A percentile compares a stretch with the other conserved stretches of the same genome.
Evolutionary conservation across 1,139 yeast species (phyloP).

Genomic region (Taphrina populina): DNA sequence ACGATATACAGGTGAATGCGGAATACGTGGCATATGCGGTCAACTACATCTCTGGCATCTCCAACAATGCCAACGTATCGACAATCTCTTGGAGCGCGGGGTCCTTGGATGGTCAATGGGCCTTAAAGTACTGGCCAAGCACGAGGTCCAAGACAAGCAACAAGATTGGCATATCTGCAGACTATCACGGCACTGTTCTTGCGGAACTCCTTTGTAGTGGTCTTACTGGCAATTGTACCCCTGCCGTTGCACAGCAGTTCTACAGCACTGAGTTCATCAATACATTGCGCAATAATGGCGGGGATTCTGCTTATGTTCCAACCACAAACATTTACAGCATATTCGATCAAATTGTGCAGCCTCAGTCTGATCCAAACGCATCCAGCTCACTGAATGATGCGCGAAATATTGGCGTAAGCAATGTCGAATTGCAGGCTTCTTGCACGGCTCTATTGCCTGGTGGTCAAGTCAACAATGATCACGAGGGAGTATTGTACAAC

Average conservation of each 20-base stretch:
- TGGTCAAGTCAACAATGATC: neutral
- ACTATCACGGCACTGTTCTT: conserved; percentile 7
- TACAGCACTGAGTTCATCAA: neutral
- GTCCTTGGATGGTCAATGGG: conserved; percentile 6
- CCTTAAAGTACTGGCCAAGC: conserved; percentile 13
- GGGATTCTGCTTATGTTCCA: conserved; percentile 18
- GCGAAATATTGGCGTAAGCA: conserved; percentile 1
- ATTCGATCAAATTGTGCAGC: conserved; percentile 16
- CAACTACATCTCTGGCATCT: conserved; percentile 7
- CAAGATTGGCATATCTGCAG: conserved; percentile 3
- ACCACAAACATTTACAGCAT: conserved; percentile 9
- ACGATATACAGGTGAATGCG: conserved; percentile 8
- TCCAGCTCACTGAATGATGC: conserved; percentile 4
- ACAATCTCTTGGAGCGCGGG: conserved; percentile 9
- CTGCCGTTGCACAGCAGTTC: conserved; percentile 9
- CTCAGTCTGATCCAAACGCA: conserved; percentile 1
- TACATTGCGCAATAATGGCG: conserved; percentile 8
- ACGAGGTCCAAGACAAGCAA: neutral
- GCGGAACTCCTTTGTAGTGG: conserved; percentile 10
- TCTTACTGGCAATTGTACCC: neutral
- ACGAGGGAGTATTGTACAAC: conserved; percentile 15
- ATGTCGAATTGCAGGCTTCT: conserved; percentile 2
- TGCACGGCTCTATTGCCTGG: conserved; percentile 6
- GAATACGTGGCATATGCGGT: conserved; percentile 9
- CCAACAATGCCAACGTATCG: conserved; percentile 6